Evolutionary conservation across 192 early-diverging fungal species (phyloP), one percentile per base, ranked within the genome.

Genomic region (Entomortierella lignicola): DNA sequence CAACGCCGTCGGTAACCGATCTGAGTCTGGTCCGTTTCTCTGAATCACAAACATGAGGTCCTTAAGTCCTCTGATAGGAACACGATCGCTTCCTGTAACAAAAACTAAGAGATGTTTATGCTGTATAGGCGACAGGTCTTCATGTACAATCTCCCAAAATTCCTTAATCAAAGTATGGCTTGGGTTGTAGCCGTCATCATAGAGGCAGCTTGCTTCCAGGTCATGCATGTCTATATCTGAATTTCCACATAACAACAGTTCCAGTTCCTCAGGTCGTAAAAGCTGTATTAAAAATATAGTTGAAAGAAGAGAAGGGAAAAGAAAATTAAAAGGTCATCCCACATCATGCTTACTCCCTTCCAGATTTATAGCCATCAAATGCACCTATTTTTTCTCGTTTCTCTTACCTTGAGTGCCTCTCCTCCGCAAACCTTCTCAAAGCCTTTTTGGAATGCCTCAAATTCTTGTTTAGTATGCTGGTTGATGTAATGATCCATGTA

Each of bases 41-140:
- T 98, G 97, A 17, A 98, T 88, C 39, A 96, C 94, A 93, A 98
- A 98, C 25, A 91, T 89, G 30, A 98, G 77, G 27, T 87, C 84
- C 27, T 87, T 85, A 42, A 94, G 86, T 1, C 97, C 96, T 50
- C 91, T 90, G 41, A 97, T 72, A 10, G 97, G 97, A 5, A 97
- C 83, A n/a, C 94, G 89, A 66, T 97, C 94, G 31, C 89, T 91
- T 4, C 96, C 94, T 8, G 96, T 98, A 3, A 98, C 97, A 88
- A 98, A 98, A 1, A 87, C 80, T 42, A 98, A 81, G 37, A 98
- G 83, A 42, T 91, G 71, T 44, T 89, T 86, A 66, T 94, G 92
- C 41, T 91, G 91, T 30, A 84, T 84, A 10, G 87, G 69, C 1
- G 83, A 65, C 63, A 97, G 72, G 10, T 75, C 77, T 15, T 62